Percentiles rank a stretch among this genome's conserved stretches.
phyloP scores from a whole-genome alignment of 495 filamentous ascomycete species.

The Filosporella fistucella region DNA sequence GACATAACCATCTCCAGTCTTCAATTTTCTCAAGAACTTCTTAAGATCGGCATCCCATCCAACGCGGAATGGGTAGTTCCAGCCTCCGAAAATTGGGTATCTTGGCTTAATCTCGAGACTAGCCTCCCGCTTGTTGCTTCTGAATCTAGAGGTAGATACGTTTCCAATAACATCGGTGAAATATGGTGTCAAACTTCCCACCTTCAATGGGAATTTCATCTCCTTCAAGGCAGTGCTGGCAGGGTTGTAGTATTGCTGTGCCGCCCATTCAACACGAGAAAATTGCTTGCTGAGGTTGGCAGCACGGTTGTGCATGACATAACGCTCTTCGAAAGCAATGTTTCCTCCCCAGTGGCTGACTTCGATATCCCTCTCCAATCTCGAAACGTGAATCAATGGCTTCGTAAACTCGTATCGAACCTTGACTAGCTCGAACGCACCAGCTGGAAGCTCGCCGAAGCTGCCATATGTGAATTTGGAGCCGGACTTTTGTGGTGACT shows the following conservation, averaged over 20 bases:
- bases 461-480: slow-evolving; percentile 89
- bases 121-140: slow-evolving; percentile 72
- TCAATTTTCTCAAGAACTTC: slow-evolving; percentile 63
- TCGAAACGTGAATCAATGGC: slow-evolving; percentile 70
- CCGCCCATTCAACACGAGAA: slow-evolving; percentile 78
- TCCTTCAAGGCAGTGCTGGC: slow-evolving; percentile 74
- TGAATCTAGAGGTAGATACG: slow-evolving; percentile 87
- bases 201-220: slow-evolving; percentile 70
- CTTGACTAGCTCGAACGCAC: slow-evolving; percentile 62
- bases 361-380: slow-evolving; percentile 85
- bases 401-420: slow-evolving; percentile 96
- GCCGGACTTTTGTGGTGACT: slow-evolving; percentile 79
- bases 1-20: slow-evolving; percentile 62
- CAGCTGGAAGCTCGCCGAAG: slow-evolving; percentile 71
- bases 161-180: slow-evolving; percentile 97
- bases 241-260: slow-evolving; percentile 70
- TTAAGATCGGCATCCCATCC: slow-evolving; percentile 88
- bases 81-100: slow-evolving; percentile 91
- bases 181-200: slow-evolving; percentile 79
- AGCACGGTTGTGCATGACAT: slow-evolving; percentile 80
- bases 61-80: slow-evolving; percentile 94
- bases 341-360: slow-evolving; percentile 98
- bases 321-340: slow-evolving; percentile 88
- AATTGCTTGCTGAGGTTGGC: slow-evolving; percentile 83
- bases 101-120: slow-evolving; percentile 85